Evolutionary conservation across 164 flowering plant species (phyloP).

Genomic region (Vitis riparia): DNA sequence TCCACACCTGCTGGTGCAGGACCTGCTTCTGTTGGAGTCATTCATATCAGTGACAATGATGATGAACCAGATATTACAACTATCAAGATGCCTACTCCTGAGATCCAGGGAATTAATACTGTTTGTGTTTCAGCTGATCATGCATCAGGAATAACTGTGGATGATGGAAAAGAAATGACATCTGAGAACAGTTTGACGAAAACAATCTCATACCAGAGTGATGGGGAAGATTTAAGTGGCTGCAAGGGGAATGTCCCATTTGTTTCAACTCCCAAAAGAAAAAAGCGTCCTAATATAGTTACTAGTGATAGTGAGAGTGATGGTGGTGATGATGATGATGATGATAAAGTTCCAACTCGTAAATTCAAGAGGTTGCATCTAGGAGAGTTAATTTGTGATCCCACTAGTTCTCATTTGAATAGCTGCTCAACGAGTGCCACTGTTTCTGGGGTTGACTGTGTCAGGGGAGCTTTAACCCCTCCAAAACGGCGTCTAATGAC

Average conservation of each 20-base stretch:
- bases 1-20: conserved; percentile 26
- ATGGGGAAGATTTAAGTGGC: conserved; percentile 14
- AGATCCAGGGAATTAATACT: not conserved
- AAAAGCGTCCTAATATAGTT: conserved; percentile 31
- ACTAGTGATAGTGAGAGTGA: conserved; percentile 45
- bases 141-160: conserved; percentile 7
- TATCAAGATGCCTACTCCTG: not conserved
- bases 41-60: conserved; percentile 47
- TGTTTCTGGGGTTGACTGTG: conserved; percentile 10
- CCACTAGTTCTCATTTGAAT: conserved; percentile 9
- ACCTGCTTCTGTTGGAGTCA: conserved; percentile 23
- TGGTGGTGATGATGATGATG: conserved; percentile 35
- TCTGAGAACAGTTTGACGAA: conserved; percentile 14
- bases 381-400: conserved; percentile 9
- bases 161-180: conserved; percentile 5
- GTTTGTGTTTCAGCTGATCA: not conserved
- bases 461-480: conserved; percentile 11
- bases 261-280: conserved; percentile 36
- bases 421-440: conserved; percentile 4
- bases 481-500: conserved; percentile 30
- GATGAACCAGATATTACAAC: conserved; percentile 26
- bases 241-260: conserved; percentile 6
- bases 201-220: not conserved
- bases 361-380: conserved; percentile 27
- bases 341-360: conserved; percentile 30